A percentile compares a stretch with the other conserved stretches of the same genome.
Conservation (phyloP, 371 early-diverging fungal species). For the Mortierella sp. region DNA sequence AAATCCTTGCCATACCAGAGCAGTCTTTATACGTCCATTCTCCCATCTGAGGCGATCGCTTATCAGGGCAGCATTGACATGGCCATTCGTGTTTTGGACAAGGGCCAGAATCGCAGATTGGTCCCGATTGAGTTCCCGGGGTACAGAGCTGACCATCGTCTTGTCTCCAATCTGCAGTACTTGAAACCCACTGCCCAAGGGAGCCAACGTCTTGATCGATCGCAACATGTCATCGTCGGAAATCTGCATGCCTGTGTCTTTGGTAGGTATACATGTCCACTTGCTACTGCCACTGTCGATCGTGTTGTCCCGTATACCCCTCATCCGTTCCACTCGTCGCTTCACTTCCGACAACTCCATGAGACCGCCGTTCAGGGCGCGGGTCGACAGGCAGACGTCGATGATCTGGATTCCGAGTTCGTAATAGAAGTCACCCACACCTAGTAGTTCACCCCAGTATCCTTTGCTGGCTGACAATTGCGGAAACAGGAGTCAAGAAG, state of each 20-base stretch:
- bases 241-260: slow-evolving; percentile 48
- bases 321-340: slow-evolving; percentile 70
- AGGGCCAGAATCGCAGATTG: slow-evolving; percentile 73
- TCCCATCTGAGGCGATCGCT: slow-evolving; percentile 58
- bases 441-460: slow-evolving; percentile 92
- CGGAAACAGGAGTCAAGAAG: too few species aligned
- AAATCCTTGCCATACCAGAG: slow-evolving; percentile 62
- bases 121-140: slow-evolving; percentile 90
- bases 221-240: slow-evolving; percentile 85
- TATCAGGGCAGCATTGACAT: slow-evolving; percentile 58
- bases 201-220: slow-evolving; percentile 84
- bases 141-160: slow-evolving; percentile 89
- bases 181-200: slow-evolving; percentile 88
- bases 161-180: slow-evolving; percentile 80
- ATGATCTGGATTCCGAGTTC: slow-evolving; percentile 93
- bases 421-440: slow-evolving; percentile 98
- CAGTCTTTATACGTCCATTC: slow-evolving; percentile 71
- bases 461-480: slow-evolving; percentile 97
- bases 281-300: slow-evolving; percentile 46
- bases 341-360: slow-evolving; percentile 86
- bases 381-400: slow-evolving; percentile 86
- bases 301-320: slow-evolving; percentile 59
- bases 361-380: slow-evolving; percentile 90
- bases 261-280: slow-evolving; percentile 24
- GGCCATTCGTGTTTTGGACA: slow-evolving; percentile 81